phyloP scores from a whole-genome alignment of 2,329 filamentous ascomycete genomes.

The Aspergillus hiratsukae region DNA sequence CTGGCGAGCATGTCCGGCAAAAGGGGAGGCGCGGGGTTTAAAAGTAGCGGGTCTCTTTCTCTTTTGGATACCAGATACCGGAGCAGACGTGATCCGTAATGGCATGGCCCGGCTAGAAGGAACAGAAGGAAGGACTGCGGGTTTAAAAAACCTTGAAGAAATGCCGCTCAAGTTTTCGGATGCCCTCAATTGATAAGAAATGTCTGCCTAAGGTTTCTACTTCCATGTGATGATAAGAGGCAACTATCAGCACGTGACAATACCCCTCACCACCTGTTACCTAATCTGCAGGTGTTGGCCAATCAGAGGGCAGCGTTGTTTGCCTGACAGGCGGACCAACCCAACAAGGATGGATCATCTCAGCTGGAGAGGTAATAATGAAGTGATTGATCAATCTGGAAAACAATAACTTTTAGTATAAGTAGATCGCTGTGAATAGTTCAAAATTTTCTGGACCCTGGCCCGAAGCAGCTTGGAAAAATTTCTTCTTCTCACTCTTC shows the following conservation, averaged over 20 bases:
- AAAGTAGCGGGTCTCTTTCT: conserved; percentile 32
- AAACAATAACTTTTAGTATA: not conserved
- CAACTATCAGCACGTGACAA: not conserved
- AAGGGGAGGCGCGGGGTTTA: conserved; percentile 36
- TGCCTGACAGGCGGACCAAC: no score
- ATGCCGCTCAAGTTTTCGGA: not conserved
- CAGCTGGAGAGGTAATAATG: not conserved
- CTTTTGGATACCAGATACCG: conserved; percentile 42
- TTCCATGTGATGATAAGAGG: not conserved
- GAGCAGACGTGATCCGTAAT: conserved; percentile 45
- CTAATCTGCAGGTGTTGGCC: not conserved
- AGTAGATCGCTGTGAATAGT: not conserved
- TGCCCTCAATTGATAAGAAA: not conserved
- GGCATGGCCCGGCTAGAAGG: conserved; percentile 33
- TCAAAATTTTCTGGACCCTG: not conserved
- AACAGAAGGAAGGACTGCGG: not conserved
- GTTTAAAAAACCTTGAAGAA: not conserved
- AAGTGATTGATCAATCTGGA: not conserved
- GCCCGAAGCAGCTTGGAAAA: not conserved
- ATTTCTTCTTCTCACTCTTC: not conserved
- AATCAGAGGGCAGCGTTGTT: not conserved
- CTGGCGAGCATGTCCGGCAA: conserved; percentile 36
- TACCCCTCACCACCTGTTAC: not conserved
- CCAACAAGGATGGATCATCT: not conserved
- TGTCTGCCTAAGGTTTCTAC: not conserved